Base-by-base conservation (phyloP, 257 asterid genomes). In the Solanum clarkiae region DNA sequence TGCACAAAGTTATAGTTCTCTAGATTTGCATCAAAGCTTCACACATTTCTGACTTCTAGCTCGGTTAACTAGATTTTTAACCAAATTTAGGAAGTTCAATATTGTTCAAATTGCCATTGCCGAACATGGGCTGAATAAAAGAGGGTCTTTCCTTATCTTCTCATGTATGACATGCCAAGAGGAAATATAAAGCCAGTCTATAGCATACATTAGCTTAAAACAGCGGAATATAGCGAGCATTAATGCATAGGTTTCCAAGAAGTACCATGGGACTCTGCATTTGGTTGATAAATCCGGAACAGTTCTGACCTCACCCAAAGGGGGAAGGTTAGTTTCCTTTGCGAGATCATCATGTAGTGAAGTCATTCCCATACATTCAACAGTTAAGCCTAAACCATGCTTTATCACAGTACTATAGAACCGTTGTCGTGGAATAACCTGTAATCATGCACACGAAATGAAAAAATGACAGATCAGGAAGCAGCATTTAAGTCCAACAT, bases 291-390 rank as follows among this genome's bases (percentile, higher is more conserved):
- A 75, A 92, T 93, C 99, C 54, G 99, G 99, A 82, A 94, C 87
- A 84, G 92, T 92, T 87, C 97, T 94, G 85, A 93, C 90, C 91
- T 96, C 98, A 85, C 98, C 99, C 18, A 90, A 92, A 83, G 93
- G 95, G 80, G 84, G 91, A 72, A 93, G 92, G 87, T 89, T 90
- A 86, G 95, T 91, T 85, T 91, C 97, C 84, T 85, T 94, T 86
- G 98, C 95, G 24, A 94, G 91, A 82, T 92, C 90, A 87, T 96
- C 99, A 85, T 53, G 83, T 74, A 88, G 88, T 4, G 98, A 94
- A 57, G 93, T 83, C 95, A 93, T 89, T 36, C 85, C 98, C 99
- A 96, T 96, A 56, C 93, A 89, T 56, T 93, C 98, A 74, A 87
- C 90, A 81, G 94, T 68, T 81, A 96, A 87, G 72, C 98, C 98